These are phyloP conservation scores for Russula brevipes DNA, from an alignment of 768 basidiomycete species.

Conservation along the genomic window DNA sequence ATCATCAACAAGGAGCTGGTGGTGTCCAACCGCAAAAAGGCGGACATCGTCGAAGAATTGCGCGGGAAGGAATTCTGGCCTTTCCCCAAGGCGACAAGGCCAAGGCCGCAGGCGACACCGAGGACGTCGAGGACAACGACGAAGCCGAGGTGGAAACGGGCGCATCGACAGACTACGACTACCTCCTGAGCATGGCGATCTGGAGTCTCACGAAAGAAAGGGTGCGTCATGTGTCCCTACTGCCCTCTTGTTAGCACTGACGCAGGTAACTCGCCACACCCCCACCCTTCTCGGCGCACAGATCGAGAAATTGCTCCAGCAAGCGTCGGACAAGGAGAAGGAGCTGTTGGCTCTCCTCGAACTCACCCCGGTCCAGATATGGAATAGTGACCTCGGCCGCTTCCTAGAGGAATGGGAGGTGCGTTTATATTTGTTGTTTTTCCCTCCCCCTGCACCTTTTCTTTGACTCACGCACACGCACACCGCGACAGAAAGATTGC, in stretches of 20 bases:
- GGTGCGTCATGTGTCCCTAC: constrained; percentile 39
- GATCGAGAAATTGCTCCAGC: constrained; percentile 80
- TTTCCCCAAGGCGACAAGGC: constrained; percentile 78
- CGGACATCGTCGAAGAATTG: constrained; percentile 77
- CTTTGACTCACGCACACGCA: no score
- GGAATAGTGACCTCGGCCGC: constrained; percentile 82
- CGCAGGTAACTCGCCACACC: no score
- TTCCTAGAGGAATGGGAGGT: constrained; percentile 87
- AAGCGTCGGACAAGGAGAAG: constrained; percentile 74
- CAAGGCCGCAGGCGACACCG: constrained; percentile 60
- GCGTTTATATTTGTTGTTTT: constrained; percentile 30
- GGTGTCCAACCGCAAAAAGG: constrained; percentile 85
- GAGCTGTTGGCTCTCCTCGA: constrained; percentile 77
- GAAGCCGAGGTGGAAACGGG: constrained; percentile 47
- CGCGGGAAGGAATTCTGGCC: constrained; percentile 82
- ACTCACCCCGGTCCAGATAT: constrained; percentile 74
- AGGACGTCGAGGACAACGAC: constrained; percentile 52
- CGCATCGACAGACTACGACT: constrained; percentile 73
- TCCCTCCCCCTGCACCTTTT: neutral
- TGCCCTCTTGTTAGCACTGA: no score
- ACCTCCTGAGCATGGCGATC: constrained; percentile 91
- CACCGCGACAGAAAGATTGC: constrained; percentile 35
- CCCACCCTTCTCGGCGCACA: constrained; percentile 29
- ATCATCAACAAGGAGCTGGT: constrained; percentile 79
- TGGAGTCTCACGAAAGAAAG: constrained; percentile 93